Evolutionary conservation across 768 basidiomycete species (phyloP).

Genomic region (Artomyces pyxidatus): DNA sequence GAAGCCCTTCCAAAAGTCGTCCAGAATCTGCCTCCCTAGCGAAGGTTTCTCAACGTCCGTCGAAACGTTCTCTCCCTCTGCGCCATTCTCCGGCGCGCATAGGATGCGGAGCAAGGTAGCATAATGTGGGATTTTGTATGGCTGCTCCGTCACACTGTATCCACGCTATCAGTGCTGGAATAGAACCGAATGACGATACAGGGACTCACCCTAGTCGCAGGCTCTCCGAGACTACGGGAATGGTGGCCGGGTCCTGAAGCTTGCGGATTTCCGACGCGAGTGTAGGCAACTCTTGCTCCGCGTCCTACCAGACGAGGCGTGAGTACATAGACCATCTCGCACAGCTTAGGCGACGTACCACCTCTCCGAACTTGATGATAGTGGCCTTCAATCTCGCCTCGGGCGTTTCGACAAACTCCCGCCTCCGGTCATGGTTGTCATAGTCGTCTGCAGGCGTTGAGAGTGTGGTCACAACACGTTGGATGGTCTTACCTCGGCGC

Average conservation of each 20-base stretch:
- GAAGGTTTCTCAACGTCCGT: constrained; percentile 25
- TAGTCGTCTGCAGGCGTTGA: constrained; percentile 45
- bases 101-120: constrained; percentile 71
- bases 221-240: constrained; percentile 63
- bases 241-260: constrained; percentile 48
- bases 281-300: constrained; percentile 57
- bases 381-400: constrained; percentile 61
- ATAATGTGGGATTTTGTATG: constrained; percentile 89
- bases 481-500: constrained; percentile 18
- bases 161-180: constrained; percentile 8
- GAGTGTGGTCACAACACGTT: background rate
- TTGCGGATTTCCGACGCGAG: constrained; percentile 58
- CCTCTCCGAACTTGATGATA: constrained; percentile 74
- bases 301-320: constrained; percentile 39
- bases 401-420: constrained; percentile 58
- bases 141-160: constrained; percentile 78
- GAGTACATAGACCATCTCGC: background rate
- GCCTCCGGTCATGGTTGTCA: constrained; percentile 50
- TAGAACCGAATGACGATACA: background rate
- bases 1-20: constrained; percentile 90
- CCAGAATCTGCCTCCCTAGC: constrained; percentile 64
- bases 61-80: constrained; percentile 26
- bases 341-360: constrained; percentile 42
- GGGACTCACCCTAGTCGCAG: constrained; percentile 56
- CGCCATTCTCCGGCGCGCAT: constrained; percentile 36